Evolutionary conservation across 2,329 filamentous ascomycete species (phyloP).

Genomic region (Xylariaceae sp.): DNA sequence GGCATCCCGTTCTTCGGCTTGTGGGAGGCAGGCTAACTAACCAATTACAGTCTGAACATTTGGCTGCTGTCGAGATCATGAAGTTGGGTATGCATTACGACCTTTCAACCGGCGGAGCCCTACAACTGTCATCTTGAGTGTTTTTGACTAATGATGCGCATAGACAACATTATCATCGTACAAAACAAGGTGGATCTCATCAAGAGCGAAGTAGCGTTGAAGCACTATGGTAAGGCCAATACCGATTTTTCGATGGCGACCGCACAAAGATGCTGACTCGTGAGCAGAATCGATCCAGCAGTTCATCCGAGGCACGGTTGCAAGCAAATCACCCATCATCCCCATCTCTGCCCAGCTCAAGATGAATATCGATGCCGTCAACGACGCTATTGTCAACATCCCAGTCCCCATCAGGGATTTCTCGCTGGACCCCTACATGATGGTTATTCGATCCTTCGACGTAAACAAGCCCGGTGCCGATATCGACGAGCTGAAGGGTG

Average conservation of each 20-base stretch:
- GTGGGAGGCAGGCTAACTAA: not conserved
- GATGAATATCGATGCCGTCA: conserved; percentile 98
- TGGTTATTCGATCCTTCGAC: conserved; percentile 97
- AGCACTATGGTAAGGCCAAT: conserved; percentile 59
- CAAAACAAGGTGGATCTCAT: conserved; percentile 99
- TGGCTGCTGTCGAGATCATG: conserved; percentile 99
- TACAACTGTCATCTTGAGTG: conserved; percentile 3
- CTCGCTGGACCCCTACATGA: conserved; percentile 90
- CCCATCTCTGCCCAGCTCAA: conserved; percentile 97
- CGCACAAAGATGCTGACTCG: conserved; percentile 2
- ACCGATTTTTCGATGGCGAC: not conserved
- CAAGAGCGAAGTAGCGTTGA: conserved; percentile 87
- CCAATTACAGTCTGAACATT: conserved; percentile 66
- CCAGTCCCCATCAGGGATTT: conserved; percentile 90
- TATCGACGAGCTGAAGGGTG: conserved; percentile 96
- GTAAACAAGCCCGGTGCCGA: conserved; percentile 99
- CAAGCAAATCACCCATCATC: conserved; percentile 90
- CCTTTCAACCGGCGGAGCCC: too few relatives aligned
- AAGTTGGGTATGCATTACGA: conserved; percentile 68
- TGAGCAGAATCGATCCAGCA: conserved; percentile 78
- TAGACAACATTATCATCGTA: conserved; percentile 95
- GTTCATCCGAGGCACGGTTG: conserved; percentile 96
- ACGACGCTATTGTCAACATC: conserved; percentile 93
- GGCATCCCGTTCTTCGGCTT: not conserved
- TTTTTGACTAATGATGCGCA: not conserved